A percentile compares a stretch with the other conserved stretches of the same genome.
phyloP scores from a whole-genome alignment of 257 asterid genomes.

The Solanum chiquidenum region DNA sequence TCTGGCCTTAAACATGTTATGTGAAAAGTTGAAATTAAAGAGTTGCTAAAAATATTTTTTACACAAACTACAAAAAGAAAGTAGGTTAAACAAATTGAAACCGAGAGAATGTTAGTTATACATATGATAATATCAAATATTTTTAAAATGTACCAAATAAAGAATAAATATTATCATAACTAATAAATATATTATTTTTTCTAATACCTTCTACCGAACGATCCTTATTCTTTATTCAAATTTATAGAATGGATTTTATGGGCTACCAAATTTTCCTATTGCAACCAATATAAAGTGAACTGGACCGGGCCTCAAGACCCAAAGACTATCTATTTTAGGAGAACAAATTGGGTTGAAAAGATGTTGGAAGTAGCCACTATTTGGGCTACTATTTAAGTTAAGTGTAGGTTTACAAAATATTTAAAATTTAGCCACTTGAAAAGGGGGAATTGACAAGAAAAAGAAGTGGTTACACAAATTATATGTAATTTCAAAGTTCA shows the following conservation, averaged over 20 bases:
- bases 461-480: no score
- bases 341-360: neutral
- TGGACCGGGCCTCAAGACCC: neutral
- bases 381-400: neutral
- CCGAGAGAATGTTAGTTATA: no score
- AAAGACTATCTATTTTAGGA: neutral
- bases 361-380: neutral
- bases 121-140: no score
- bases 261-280: neutral
- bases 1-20: neutral
- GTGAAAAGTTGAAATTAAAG: no score
- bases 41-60: no score
- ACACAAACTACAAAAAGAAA: no score
- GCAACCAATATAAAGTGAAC: neutral
- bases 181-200: no score
- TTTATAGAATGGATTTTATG: neutral
- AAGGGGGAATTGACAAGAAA: neutral
- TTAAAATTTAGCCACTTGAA: neutral
- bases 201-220: neutral
- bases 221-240: neutral
- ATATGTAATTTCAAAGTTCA: neutral
- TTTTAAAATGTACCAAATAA: no score
- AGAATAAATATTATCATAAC: no score
- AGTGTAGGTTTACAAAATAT: neutral
- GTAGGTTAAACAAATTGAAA: no score